Percentiles rank a stretch among this genome's conserved stretches.
These are phyloP conservation scores for Pleurotus tuber-regium DNA, from an alignment of 768 basidiomycete species.

Conservation along the genomic window DNA sequence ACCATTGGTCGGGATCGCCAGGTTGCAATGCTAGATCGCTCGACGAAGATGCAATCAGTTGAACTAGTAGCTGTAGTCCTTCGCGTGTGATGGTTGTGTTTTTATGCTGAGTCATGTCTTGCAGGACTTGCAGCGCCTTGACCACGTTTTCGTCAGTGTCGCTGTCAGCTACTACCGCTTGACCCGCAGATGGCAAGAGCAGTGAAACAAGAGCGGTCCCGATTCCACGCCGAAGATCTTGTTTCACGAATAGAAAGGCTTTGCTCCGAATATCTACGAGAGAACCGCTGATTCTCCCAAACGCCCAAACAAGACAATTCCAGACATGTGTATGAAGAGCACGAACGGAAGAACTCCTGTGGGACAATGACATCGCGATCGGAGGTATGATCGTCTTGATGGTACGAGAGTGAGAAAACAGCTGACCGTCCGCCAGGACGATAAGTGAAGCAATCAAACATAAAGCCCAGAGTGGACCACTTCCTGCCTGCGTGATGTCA, in stretches of 20 bases:
- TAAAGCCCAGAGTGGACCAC: constrained; percentile 43
- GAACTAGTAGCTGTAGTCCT: constrained; percentile 32
- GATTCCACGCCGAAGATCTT: constrained; percentile 45
- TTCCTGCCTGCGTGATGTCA: constrained; percentile 16
- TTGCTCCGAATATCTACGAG: constrained; percentile 13
- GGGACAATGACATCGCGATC: constrained; percentile 27
- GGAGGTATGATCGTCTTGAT: constrained; percentile 36
- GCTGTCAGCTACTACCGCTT: constrained; percentile 1
- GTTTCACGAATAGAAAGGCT: constrained; percentile 41
- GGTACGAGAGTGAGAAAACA: constrained; percentile 39
- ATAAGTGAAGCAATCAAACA: constrained; percentile 44
- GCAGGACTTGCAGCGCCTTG: constrained; percentile 34
- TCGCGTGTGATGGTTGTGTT: constrained; percentile 26
- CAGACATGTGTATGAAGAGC: constrained; percentile 45
- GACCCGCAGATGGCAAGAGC: constrained; percentile 28
- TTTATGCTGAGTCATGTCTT: constrained; percentile 32
- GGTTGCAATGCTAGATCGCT: constrained; percentile 21
- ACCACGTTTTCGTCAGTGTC: constrained; percentile 22
- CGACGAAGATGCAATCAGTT: constrained; percentile 25
- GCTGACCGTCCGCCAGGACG: constrained; percentile 38
- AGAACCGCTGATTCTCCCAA: constrained; percentile 33
- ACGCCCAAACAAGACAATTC: constrained; percentile 58
- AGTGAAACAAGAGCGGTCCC: constrained; percentile 37
- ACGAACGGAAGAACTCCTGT: constrained; percentile 32
- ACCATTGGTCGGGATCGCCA: constrained; percentile 1